Base-by-base conservation (phyloP, 1,284 basidiomycete species). In the Amylostereum areolatum region DNA sequence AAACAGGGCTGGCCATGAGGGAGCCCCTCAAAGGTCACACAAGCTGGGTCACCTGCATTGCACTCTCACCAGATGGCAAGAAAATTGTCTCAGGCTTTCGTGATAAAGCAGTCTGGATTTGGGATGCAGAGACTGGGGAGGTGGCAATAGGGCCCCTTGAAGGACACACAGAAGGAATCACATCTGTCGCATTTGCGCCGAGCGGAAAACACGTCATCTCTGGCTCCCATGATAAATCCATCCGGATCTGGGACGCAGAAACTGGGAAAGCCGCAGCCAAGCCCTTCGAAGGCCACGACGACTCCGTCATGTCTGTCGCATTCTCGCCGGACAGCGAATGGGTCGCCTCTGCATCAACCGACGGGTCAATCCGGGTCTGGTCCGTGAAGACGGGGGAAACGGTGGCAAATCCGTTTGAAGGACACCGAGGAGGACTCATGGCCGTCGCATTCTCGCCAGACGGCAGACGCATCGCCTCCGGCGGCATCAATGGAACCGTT, bases 51-150 rank as follows among this genome's bases (percentile, higher is more conserved):
- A 11, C 7, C 2, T 56, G 46, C 43, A 50, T 59, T 11, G 47
- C 51, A 41, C 52, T 54, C 3, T 40, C 45, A 32, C 28, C 28
- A 33, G 50, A 57, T n/a, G 46, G 40, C 3, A 46, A 24, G 7
- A 28, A 45, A 6, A 34, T 36, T 45, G 55, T 66, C 27, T 69
- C 67, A n/a, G 62, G 62, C 18, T 66, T 67, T 2, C 59, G 62
- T 39, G 63, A 72, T 36, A 54, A 57, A 24, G 58, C 52, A 0
- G 57, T 70, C n/a, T 57, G 58, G 12, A 42, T 69, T 40, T 70
- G 64, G 62, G 58, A 66, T 32, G 60, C 60, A 18, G 57, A 56
- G 6, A 46, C 56, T 7, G n/a, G n/a, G n/a, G n/a, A n/a, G n/a
- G n/a, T 36, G 24, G 51, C 56, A 27, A 48, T 52, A 24, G 54